These are phyloP conservation scores for Aphanocladium album DNA, from an alignment of 2,329 filamentous ascomycete genomes.

Conservation along the genomic window DNA sequence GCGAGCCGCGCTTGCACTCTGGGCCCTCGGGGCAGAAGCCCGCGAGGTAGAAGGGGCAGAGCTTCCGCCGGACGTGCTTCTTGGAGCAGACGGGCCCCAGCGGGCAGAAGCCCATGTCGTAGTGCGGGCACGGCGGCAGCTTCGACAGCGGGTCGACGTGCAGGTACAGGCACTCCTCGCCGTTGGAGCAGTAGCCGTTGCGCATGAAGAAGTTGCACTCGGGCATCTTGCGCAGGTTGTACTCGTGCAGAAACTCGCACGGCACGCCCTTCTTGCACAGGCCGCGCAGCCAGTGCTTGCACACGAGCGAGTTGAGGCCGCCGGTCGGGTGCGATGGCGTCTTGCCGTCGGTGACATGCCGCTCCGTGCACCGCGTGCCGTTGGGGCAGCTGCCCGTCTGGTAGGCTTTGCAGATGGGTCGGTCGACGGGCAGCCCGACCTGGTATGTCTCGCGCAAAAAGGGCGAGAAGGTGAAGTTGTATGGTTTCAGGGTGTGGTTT, in stretches of 20 bases:
- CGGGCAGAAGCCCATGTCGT: conserved; percentile 91
- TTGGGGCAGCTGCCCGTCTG: conserved; percentile 81
- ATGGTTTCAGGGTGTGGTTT: conserved; percentile 48
- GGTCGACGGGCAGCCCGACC: conserved; percentile 73
- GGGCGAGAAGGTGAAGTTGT: conserved; percentile 78
- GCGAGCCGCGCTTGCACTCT: conserved; percentile 72
- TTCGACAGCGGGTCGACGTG: conserved; percentile 81
- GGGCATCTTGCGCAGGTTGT: conserved; percentile 96
- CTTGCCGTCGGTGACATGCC: conserved; percentile 53
- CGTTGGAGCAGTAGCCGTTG: conserved; percentile 92
- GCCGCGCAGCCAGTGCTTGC: conserved; percentile 97
- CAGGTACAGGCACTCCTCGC: conserved; percentile 91
- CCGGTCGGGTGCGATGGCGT: conserved; percentile 31
- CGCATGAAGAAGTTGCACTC: conserved; percentile 96
- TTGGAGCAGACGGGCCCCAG: conserved; percentile 83
- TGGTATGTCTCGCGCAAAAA: conserved; percentile 81
- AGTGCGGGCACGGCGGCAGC: conserved; percentile 78
- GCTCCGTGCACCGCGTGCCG: conserved; percentile 78
- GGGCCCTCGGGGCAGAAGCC: conserved; percentile 87
- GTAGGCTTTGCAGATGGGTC: conserved; percentile 82
- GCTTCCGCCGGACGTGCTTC: conserved; percentile 75
- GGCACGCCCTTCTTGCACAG: conserved; percentile 96
- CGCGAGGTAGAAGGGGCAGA: conserved; percentile 83
- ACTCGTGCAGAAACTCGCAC: conserved; percentile 98
- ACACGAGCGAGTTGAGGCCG: conserved; percentile 78